Evolutionary conservation across 2,329 filamentous ascomycete genomes (phyloP), one percentile per base, ranked within the genome.

Genomic region (Tolypocladium capitatum): DNA sequence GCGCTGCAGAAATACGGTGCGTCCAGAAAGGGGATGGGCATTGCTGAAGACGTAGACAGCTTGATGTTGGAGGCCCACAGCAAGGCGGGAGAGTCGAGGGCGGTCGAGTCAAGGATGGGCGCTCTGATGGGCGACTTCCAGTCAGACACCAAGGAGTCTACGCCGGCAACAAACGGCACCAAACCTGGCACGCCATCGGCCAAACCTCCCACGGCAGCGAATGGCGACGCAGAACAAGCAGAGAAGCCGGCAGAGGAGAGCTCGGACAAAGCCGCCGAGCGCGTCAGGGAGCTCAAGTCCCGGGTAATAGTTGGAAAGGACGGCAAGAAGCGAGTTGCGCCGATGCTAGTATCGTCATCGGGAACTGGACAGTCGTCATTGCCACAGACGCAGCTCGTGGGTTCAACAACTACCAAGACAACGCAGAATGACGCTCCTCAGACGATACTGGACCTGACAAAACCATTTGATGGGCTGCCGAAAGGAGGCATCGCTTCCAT

Each of bases 271-370:
- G 61, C 69, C 4, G 74, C 70, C 1, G 70, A 77, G 50, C 67
- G 75, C 50, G 72, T 79, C 58, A 73, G 69, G 52, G 71, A 72
- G 57, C 67, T 97, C 53, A 97, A 97, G 66, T 87, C 91, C 52
- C 79, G 92, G 46, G 90, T 97, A 4, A 96, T 91, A 0, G 83
- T 96, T 51, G 94, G 88, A 0, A 97, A 96, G 63, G 91, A 98
- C 55, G 92, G 92, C 30, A 97, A 92, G 68, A 98, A 98, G 69
- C 80, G 92, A 47, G 91, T 98, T 48, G 86, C 89, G 4, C 92
- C 92, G 2, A 73, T 98, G 53, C 74, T 98, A 13, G 87, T 98
- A 7, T 94, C 91, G 1, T 89, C 88, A 0, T 91, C 90, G 9
- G 88, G 86, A 2, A 86, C 84, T 1, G 87, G 86, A 11, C 83